phyloP scores from a whole-genome alignment of 257 asterid species.

The Rauvolfia tetraphylla region DNA sequence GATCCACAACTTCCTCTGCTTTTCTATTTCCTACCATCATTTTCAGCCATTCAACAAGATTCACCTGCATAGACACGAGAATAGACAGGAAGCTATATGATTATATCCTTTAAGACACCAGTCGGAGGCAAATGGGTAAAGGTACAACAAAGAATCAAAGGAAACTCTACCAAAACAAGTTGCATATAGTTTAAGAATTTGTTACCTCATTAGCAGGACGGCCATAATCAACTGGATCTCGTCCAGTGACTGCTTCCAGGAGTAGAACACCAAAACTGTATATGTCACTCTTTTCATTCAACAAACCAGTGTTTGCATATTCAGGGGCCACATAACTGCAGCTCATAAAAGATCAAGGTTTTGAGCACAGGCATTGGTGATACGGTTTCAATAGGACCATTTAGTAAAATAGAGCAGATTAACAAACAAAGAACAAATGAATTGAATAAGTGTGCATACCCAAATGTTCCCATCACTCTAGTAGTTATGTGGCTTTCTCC shows the following conservation, averaged over 20 bases:
- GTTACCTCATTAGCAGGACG: constrained; percentile 85
- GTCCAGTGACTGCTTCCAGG: constrained; percentile 85
- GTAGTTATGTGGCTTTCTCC: constrained; percentile 96
- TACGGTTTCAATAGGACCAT: background rate
- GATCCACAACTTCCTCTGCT: constrained; percentile 93
- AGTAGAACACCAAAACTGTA: constrained; percentile 94
- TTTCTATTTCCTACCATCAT: constrained; percentile 91
- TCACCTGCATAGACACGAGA: constrained; percentile 49
- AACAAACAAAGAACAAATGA: too few relatives aligned
- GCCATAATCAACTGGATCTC: constrained; percentile 94
- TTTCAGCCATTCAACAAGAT: constrained; percentile 99
- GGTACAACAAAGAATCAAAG: background rate
- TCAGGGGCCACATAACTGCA: constrained; percentile 97
- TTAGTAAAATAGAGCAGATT: too few relatives aligned
- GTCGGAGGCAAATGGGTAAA: background rate
- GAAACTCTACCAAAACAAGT: background rate
- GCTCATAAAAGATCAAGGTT: constrained; percentile 15
- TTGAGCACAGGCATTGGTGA: constrained; percentile 4
- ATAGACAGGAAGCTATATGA: background rate
- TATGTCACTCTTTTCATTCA: constrained; percentile 88
- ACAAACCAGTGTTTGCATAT: constrained; percentile 87
- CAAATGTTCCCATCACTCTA: constrained; percentile 98
- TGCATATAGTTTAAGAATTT: constrained; percentile 6
- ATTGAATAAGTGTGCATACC: constrained; percentile 44
- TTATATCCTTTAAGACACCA: background rate